phyloP scores from a whole-genome alignment of 2,329 filamentous ascomycete genomes.

The Exophiala dermatitidis region DNA sequence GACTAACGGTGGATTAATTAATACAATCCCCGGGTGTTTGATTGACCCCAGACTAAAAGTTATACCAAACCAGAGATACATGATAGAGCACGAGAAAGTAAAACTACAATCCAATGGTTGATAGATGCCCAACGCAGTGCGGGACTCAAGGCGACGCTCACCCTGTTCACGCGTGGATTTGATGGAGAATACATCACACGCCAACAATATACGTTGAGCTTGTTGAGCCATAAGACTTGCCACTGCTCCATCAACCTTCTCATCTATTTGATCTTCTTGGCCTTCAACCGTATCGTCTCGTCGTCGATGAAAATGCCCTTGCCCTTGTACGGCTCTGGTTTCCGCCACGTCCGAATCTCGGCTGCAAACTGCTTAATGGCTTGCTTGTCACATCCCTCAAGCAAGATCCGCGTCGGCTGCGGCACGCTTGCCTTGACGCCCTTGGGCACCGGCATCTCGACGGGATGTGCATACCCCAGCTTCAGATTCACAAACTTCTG shows the following conservation, averaged over 20 bases:
- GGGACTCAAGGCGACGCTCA: no score
- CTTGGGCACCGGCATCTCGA: conserved; percentile 75
- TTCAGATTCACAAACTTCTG: conserved; percentile 90
- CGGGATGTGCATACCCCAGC: conserved; percentile 92
- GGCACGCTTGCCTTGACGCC: conserved; percentile 83
- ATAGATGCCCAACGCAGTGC: no score
- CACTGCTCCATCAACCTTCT: not conserved
- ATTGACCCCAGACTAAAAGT: no score
- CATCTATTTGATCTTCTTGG: conserved; percentile 84
- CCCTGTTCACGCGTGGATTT: no score
- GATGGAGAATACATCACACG: no score
- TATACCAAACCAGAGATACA: no score
- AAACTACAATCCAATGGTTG: no score
- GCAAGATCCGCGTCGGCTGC: conserved; percentile 79
- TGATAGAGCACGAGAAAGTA: no score
- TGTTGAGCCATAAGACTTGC: no score
- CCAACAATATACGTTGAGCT: no score
- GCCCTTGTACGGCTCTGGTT: conserved; percentile 95
- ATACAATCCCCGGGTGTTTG: no score
- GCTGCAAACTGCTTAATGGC: conserved; percentile 87
- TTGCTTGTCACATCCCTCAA: conserved; percentile 83
- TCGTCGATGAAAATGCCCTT: conserved; percentile 98
- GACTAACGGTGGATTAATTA: no score
- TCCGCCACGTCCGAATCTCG: conserved; percentile 76
- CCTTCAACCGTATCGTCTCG: conserved; percentile 96